A percentile compares a stretch with the other conserved stretches of the same genome.
These are phyloP conservation scores for Fraxinus nigra DNA, from an alignment of 305 asterid genomes.

Conservation along the genomic window DNA sequence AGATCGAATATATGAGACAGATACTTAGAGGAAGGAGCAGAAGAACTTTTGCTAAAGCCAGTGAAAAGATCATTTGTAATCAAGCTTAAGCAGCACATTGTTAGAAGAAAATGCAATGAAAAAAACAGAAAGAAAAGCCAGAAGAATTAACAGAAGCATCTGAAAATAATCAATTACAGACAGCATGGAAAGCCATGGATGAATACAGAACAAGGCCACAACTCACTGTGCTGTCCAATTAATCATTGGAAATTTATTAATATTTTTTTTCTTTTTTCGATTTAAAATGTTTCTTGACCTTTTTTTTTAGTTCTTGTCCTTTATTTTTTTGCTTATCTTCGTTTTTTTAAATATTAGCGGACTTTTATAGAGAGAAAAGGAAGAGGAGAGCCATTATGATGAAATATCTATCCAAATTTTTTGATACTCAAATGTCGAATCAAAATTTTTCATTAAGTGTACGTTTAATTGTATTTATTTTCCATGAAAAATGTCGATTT, in stretches of 20 bases:
- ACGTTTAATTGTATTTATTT: too few relatives aligned
- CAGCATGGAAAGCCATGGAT: slow-evolving; percentile 52
- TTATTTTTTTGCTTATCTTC: too few relatives aligned
- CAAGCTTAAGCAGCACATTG: slow-evolving; percentile 77
- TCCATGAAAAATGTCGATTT: too few relatives aligned
- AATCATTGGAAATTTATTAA: slow-evolving; percentile 23
- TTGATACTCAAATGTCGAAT: slow-evolving; percentile 10
- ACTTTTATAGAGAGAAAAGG: slow-evolving; percentile 26
- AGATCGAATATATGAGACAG: slow-evolving; percentile 29
- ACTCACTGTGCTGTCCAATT: slow-evolving; percentile 61
- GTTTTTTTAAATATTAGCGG: neutral
- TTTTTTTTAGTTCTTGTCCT: neutral
- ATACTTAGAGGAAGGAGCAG: slow-evolving; percentile 93
- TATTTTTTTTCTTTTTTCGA: neutral
- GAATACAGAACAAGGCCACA: slow-evolving; percentile 64
- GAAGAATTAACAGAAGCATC: neutral
- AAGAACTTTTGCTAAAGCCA: slow-evolving; percentile 84
- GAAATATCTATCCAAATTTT: slow-evolving; percentile 29
- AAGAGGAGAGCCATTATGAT: neutral
- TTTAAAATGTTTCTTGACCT: neutral
- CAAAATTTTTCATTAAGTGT: neutral
- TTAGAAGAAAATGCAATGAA: slow-evolving; percentile 53
- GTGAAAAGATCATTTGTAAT: slow-evolving; percentile 72
- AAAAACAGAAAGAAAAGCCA: slow-evolving; percentile 15
- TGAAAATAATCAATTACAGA: neutral